Evolutionary conservation across 2,329 filamentous ascomycete genomes (phyloP).

Genomic region (Aspergillus novoparasiticus): DNA sequence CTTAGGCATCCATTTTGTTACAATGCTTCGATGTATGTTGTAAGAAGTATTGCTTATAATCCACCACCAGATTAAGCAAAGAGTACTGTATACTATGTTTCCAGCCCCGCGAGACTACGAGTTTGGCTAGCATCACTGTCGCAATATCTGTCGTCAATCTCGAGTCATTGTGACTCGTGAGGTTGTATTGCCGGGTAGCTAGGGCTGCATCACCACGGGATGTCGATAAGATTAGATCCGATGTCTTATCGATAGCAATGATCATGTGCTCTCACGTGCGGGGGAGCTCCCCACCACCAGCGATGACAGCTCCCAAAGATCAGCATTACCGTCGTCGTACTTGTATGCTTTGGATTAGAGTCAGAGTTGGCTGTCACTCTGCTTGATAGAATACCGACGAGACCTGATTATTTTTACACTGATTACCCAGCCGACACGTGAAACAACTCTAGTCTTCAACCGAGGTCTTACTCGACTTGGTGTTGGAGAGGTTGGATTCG

Average conservation of each 20-base stretch:
- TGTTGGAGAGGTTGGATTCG: neutral
- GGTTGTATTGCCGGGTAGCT: neutral
- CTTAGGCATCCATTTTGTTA: no score
- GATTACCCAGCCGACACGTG: neutral
- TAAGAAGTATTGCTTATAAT: no score
- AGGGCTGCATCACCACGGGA: neutral
- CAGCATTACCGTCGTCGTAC: neutral
- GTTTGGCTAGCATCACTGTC: no score
- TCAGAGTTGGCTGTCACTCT: neutral
- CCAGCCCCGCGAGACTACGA: no score
- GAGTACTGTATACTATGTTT: no score
- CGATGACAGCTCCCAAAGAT: neutral
- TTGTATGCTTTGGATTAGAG: neutral
- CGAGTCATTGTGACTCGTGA: no score
- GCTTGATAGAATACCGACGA: neutral
- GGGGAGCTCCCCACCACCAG: conserved; percentile 12
- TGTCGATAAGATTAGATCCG: neutral
- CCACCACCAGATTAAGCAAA: no score
- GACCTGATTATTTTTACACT: neutral
- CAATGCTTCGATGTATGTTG: no score
- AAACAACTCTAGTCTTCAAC: neutral
- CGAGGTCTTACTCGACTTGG: neutral
- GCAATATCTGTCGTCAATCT: no score
- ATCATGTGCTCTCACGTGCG: conserved; percentile 23
- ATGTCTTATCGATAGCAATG: conserved; percentile 14